These are phyloP conservation scores for Dacryopinax primogenitus DNA, from an alignment of 768 basidiomycete genomes.

Conservation along the genomic window DNA sequence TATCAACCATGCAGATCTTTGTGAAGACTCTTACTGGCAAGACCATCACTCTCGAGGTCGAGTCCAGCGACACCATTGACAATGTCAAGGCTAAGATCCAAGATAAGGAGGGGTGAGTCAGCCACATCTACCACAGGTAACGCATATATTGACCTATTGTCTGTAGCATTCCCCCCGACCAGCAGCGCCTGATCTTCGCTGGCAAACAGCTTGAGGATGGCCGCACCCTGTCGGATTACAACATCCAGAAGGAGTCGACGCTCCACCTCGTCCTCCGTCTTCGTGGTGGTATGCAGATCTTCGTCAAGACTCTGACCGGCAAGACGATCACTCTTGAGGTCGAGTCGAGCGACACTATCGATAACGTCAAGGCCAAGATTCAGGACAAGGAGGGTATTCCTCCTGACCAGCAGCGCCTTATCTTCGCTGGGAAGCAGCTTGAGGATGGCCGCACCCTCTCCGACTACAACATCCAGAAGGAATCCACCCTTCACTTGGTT, in stretches of 20 bases:
- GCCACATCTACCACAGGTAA: background rate
- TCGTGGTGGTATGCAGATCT: slow-evolving; percentile 85
- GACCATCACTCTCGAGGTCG: slow-evolving; percentile 46
- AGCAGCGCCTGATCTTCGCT: slow-evolving; percentile 82
- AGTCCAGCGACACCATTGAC: slow-evolving; percentile 39
- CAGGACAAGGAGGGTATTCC: slow-evolving; percentile 42
- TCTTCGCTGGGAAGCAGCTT: slow-evolving; percentile 39
- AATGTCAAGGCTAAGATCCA: slow-evolving; percentile 32
- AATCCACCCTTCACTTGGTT: slow-evolving; percentile 43
- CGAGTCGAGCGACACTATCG: slow-evolving; percentile 85
- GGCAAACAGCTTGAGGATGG: slow-evolving; percentile 89
- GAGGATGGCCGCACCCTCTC: slow-evolving; percentile 39
- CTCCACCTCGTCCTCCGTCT: slow-evolving; percentile 70
- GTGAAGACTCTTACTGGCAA: slow-evolving; percentile 26
- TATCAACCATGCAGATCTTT: slow-evolving; percentile 22
- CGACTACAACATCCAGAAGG: slow-evolving; percentile 48
- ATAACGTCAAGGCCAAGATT: slow-evolving; percentile 55
- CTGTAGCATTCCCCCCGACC: slow-evolving; percentile 52
- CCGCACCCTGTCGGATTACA: slow-evolving; percentile 80
- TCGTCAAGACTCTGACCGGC: slow-evolving; percentile 76
- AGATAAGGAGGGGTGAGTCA: slow-evolving; percentile 24
- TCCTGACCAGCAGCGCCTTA: slow-evolving; percentile 37
- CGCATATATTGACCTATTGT: background rate
- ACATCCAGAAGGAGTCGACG: slow-evolving; percentile 81
- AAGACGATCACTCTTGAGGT: slow-evolving; percentile 91